Percentiles rank a stretch among this genome's conserved stretches.
Conservation (phyloP, 2,329 filamentous ascomycete genomes). For the Aspergillus viridinutans region DNA sequence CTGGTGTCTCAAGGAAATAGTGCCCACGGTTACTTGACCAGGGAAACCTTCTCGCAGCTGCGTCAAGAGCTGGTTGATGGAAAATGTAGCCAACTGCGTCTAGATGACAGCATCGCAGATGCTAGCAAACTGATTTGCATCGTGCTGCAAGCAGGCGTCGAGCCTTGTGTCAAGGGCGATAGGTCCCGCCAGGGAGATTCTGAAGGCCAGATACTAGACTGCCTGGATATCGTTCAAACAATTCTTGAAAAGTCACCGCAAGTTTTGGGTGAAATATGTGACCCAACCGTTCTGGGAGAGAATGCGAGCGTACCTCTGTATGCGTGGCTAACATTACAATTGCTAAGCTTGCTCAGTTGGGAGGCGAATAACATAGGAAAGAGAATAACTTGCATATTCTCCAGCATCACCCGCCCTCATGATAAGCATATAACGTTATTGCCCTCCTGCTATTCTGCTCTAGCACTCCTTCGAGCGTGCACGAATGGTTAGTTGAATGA, state of each 20-base stretch:
- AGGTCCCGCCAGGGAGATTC: constrained; percentile 51
- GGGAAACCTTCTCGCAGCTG: constrained; percentile 70
- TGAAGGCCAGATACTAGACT: constrained; percentile 52
- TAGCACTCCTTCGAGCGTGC: constrained; percentile 32
- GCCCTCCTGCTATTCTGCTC: constrained; percentile 25
- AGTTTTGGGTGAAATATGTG: constrained; percentile 62
- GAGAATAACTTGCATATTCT: constrained; percentile 34
- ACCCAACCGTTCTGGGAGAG: constrained; percentile 54
- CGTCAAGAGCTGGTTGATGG: constrained; percentile 59
- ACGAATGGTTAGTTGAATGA: constrained; percentile 33
- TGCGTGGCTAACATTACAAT: constrained; percentile 51
- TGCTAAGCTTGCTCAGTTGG: constrained; percentile 47
- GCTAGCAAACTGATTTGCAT: constrained; percentile 85
- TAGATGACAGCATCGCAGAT: constrained; percentile 65
- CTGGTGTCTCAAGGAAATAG: constrained; percentile 63
- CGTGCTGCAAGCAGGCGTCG: constrained; percentile 73
- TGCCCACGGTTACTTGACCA: constrained; percentile 58
- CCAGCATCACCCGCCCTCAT: constrained; percentile 28
- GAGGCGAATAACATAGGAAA: constrained; percentile 40
- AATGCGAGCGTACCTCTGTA: constrained; percentile 47
- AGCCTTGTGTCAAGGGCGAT: constrained; percentile 54
- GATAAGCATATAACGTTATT: constrained; percentile 29
- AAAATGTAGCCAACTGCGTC: constrained; percentile 41
- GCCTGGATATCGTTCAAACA: constrained; percentile 70
- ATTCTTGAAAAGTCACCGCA: constrained; percentile 69